These are phyloP conservation scores for Colletotrichum sp. DNA, from an alignment of 2,329 filamentous ascomycete genomes.

Conservation along the genomic window DNA sequence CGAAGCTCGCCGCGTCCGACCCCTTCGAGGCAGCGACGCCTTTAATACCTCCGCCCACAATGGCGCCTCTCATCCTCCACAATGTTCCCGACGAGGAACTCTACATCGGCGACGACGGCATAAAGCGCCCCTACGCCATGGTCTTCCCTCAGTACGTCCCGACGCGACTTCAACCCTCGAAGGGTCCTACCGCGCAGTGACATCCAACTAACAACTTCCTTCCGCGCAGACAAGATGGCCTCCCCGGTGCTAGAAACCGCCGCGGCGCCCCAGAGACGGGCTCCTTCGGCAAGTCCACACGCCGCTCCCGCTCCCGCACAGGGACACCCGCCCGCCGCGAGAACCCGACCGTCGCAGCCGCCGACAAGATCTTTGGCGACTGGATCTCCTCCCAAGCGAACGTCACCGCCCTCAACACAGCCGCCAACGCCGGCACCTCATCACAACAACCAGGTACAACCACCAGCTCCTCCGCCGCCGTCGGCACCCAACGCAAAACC, in stretches of 20 bases:
- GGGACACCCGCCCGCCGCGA: slow-evolving; percentile 64
- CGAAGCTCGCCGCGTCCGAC: background rate
- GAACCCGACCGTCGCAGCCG: slow-evolving; percentile 66
- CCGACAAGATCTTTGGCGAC: slow-evolving; percentile 65
- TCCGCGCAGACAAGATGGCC: slow-evolving; percentile 55
- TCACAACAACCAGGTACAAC: background rate
- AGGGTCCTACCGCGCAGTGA: background rate
- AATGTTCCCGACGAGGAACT: slow-evolving; percentile 73
- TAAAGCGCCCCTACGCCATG: slow-evolving; percentile 71
- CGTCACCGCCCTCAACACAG: slow-evolving; percentile 27
- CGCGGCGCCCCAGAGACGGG: slow-evolving; percentile 65
- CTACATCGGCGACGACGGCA: slow-evolving; percentile 69
- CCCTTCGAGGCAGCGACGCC: background rate
- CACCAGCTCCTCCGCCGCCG: background rate
- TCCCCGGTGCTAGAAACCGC: slow-evolving; percentile 53
- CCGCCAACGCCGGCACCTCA: slow-evolving; percentile 20
- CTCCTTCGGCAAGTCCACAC: slow-evolving; percentile 71
- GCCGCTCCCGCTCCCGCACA: slow-evolving; percentile 66
- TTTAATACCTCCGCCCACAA: slow-evolving; percentile 36
- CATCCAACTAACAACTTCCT: slow-evolving; percentile 10
- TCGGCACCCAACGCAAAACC: slow-evolving; percentile 36
- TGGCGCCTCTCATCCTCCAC: slow-evolving; percentile 71
- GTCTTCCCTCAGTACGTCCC: slow-evolving; percentile 64
- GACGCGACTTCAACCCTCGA: background rate
- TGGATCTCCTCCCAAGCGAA: slow-evolving; percentile 58